A percentile compares a stretch with the other conserved stretches of the same genome.
phyloP scores from a whole-genome alignment of 176 grass and related monocot species.

The Avena atlantica region DNA sequence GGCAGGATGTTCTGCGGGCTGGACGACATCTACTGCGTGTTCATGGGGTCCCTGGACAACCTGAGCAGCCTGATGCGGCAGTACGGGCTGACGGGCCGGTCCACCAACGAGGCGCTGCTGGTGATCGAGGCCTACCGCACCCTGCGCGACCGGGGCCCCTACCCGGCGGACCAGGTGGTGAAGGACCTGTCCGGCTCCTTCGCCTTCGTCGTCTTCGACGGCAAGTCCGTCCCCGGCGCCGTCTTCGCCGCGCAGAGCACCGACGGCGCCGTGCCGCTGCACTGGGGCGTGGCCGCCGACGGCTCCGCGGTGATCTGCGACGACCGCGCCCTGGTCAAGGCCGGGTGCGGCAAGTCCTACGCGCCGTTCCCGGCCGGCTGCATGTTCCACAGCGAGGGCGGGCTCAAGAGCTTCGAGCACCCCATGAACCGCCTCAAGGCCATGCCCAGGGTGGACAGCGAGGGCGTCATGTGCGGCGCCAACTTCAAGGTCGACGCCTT shows the following conservation, averaged over 20 bases:
- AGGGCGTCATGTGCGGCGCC: conserved; percentile 87
- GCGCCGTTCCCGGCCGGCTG: conserved; percentile 89
- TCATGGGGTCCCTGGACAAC: conserved; percentile 70
- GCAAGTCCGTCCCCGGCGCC: conserved; percentile 44
- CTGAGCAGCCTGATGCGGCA: conserved; percentile 81
- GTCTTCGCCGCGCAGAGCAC: conserved; percentile 80
- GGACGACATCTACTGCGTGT: conserved; percentile 87
- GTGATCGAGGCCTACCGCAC: conserved; percentile 94
- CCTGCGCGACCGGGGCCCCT: conserved; percentile 88
- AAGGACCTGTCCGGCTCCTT: conserved; percentile 88
- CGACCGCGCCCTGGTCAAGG: conserved; percentile 68
- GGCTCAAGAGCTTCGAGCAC: conserved; percentile 97
- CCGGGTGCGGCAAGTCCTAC: conserved; percentile 73
- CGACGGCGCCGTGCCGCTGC: conserved; percentile 62
- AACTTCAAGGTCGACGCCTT: conserved; percentile 92
- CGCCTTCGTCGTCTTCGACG: conserved; percentile 92
- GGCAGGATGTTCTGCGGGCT: conserved; percentile 81
- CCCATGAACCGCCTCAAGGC: conserved; percentile 88
- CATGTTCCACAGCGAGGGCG: conserved; percentile 96
- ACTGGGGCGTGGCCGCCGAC: conserved; percentile 82
- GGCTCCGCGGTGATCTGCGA: conserved; percentile 92
- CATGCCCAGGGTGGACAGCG: conserved; percentile 88
- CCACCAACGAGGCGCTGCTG: conserved; percentile 74
- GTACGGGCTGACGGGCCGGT: conserved; percentile 73
- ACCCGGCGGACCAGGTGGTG: conserved; percentile 94